Evolutionary conservation across 441 rosid genomes (phyloP).

Genomic region (Populus trichocarpa): DNA sequence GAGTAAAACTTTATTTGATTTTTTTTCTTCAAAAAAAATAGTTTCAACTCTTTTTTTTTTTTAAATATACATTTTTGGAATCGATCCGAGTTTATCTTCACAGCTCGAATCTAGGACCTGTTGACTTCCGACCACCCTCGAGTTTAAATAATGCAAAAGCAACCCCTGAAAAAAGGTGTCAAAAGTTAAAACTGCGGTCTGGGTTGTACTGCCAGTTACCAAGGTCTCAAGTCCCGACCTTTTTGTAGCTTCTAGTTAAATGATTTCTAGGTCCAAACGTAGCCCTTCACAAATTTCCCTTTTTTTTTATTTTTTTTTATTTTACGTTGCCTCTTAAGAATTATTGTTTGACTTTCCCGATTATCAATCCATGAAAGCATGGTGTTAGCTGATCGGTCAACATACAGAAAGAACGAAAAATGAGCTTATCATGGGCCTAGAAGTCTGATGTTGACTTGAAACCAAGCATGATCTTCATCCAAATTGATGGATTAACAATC

Average conservation of each 20-base stretch:
- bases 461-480: slow-evolving; percentile 5
- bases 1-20: no score
- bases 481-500: slow-evolving; percentile 8
- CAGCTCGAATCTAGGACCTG: no score
- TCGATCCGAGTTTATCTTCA: no score
- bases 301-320: no score
- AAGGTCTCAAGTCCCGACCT: neutral
- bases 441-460: slow-evolving; percentile 10
- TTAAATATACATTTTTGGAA: no score
- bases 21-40: no score
- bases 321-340: neutral
- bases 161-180: no score
- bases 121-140: neutral
- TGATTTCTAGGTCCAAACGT: neutral
- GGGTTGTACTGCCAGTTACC: no score
- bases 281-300: neutral
- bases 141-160: no score
- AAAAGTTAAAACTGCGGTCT: no score
- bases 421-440: neutral
- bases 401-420: neutral
- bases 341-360: neutral
- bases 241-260: neutral
- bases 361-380: neutral
- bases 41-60: no score
- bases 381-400: slow-evolving; percentile 1